phyloP scores from a whole-genome alignment of 2,329 filamentous ascomycete genomes.

The Hypoxylon sp. region DNA sequence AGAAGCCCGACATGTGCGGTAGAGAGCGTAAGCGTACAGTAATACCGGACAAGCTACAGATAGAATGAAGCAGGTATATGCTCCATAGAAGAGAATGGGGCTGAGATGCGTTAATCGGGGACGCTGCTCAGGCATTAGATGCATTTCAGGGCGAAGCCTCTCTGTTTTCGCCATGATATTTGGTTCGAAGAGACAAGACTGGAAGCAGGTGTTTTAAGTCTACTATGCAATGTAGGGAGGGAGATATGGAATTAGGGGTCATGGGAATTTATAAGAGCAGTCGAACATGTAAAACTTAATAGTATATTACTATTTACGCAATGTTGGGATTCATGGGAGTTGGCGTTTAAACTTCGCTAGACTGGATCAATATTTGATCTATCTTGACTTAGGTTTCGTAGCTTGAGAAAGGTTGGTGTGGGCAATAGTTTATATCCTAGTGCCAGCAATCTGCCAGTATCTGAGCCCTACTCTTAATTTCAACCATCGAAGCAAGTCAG shows the following conservation, averaged over 20 bases:
- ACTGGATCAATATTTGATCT: neutral
- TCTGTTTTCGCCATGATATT: neutral
- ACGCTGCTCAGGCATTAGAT: neutral
- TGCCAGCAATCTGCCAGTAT: neutral
- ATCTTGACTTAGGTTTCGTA: neutral
- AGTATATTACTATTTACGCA: neutral
- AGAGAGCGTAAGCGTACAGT: neutral
- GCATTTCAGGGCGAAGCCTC: neutral
- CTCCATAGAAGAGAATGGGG: neutral
- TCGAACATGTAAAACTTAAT: neutral
- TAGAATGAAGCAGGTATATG: neutral
- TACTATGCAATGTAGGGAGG: neutral
- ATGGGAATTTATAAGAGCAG: neutral
- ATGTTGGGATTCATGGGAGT: neutral
- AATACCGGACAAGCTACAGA: neutral
- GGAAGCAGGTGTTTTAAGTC: neutral
- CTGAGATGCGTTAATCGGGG: neutral
- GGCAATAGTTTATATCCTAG: neutral
- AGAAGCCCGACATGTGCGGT: neutral
- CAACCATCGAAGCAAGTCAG: neutral
- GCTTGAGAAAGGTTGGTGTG: neutral
- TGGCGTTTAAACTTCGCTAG: neutral
- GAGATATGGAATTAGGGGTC: neutral
- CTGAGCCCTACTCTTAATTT: neutral
- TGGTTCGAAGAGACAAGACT: neutral